These are phyloP conservation scores for Selaginella tamariscina DNA, from an alignment of 75 land plant species.

Conservation along the genomic window DNA sequence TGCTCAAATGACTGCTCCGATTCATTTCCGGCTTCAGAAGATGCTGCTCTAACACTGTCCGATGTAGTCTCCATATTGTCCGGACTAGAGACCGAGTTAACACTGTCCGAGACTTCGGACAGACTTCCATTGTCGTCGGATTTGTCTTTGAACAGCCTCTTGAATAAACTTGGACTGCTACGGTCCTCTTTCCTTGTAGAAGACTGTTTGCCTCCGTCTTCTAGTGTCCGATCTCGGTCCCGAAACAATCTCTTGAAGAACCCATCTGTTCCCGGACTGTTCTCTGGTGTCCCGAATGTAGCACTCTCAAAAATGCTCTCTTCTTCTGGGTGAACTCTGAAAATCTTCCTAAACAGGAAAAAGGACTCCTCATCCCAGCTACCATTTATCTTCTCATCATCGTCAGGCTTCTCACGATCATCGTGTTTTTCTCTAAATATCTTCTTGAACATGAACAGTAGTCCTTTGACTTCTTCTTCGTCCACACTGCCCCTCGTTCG, in stretches of 20 bases:
- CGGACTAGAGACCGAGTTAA: not conserved
- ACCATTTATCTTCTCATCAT: slow-evolving; percentile 32
- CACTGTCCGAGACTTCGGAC: not conserved
- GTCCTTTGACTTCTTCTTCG: slow-evolving; percentile 41
- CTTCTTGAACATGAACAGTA: slow-evolving; percentile 29
- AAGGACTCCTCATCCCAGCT: slow-evolving; percentile 75
- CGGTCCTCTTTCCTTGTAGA: slow-evolving; percentile 11
- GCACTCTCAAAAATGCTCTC: slow-evolving; percentile 32
- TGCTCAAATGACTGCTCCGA: not conserved
- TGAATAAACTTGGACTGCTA: slow-evolving; percentile 27
- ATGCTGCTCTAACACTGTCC: not conserved
- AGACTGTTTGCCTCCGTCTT: slow-evolving; percentile 44
- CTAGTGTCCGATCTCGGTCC: slow-evolving; percentile 68
- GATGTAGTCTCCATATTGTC: not conserved
- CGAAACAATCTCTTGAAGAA: slow-evolving; percentile 78
- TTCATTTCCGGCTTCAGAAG: not conserved
- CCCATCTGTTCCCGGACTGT: slow-evolving; percentile 81
- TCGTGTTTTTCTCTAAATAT: slow-evolving; percentile 47
- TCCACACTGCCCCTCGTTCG: slow-evolving; percentile 18
- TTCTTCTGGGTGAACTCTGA: slow-evolving; percentile 90
- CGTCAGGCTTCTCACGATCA: slow-evolving; percentile 34
- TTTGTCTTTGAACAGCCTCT: slow-evolving; percentile 28
- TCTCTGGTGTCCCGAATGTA: slow-evolving; percentile 34
- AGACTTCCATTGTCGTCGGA: slow-evolving; percentile 19
- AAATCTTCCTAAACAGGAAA: slow-evolving; percentile 68